Evolutionary conservation across 1,139 yeast genomes (phyloP), one percentile per base, ranked within the genome.

Genomic region (Sugiyamaella sp.): DNA sequence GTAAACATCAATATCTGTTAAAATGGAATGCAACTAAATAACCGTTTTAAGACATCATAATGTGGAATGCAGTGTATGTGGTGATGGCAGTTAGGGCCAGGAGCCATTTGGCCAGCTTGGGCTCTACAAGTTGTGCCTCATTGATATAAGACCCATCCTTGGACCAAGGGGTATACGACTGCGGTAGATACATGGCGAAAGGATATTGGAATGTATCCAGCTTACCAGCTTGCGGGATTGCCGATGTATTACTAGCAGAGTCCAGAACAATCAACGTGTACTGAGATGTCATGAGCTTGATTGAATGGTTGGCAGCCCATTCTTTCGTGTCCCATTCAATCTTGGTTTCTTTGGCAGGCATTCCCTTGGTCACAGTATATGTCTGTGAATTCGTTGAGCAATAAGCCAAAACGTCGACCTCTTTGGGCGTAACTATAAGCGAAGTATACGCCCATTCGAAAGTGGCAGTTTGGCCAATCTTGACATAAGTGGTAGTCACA

Each of bases 401-500:
- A 51, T 64, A 63, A 2, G 74, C 74, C 53, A 70, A 69, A 33
- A 74, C 66, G 54, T 74, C 71, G 47, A 74, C 54, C 0, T 69
- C 68, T 20, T 65, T 57, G 1, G 77, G 77, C 6, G 74, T 68
- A 20, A 71, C 66, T 1, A 58, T 51, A 12, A 74, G 64, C 42
- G 68, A 65, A 21, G 76, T 72, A 56, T 70, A 74, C 32, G 68
- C 62, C 77, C 77, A 74, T 24, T 69, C 65, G 56, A 74, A 74
- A 12, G 77, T 72, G 10, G 75, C 77, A 37, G 62, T 58, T 14
- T 68, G 68, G 3, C 78, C 77, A 39, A 71, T 63, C 57, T 71
- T 71, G 55, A 73, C 62, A 54, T 74, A 74, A 1, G 75, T 70
- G 8, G 64, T 49, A 2, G 67, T 57, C 8, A 42, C 44, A 24